Conservation (phyloP, 176 grass and related monocot genomes). For the Thalia dealbata region DNA sequence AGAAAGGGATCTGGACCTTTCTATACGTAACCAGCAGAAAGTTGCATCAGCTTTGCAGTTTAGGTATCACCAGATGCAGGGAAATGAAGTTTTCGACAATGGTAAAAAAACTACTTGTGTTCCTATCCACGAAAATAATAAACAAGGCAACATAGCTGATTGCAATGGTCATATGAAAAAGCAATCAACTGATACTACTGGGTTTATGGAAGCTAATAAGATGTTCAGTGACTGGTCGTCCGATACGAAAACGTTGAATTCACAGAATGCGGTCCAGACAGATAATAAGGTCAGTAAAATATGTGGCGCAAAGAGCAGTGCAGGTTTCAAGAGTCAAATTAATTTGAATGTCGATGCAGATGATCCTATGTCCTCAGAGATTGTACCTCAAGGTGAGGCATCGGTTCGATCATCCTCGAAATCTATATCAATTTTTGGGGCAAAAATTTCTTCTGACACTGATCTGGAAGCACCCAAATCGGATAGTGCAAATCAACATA, state of each 20-base stretch:
- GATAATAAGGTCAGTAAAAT: not conserved
- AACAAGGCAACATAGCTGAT: conserved; percentile 13
- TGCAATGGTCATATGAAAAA: not conserved
- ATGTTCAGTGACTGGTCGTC: conserved; percentile 1
- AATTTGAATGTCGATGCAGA: conserved; percentile 55
- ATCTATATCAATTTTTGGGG: conserved; percentile 8
- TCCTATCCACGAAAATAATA: conserved; percentile 5
- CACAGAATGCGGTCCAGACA: conserved; percentile 11
- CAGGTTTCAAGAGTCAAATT: conserved; percentile 30
- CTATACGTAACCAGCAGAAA: not conserved
- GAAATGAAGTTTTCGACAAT: conserved; percentile 8
- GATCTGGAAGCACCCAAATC: not conserved
- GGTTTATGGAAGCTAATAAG: not conserved
- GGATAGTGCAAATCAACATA: conserved; percentile 6
- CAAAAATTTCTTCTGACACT: conserved; percentile 14
- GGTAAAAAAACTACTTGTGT: conserved; percentile 9
- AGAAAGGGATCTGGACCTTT: not conserved
- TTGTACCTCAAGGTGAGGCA: conserved; percentile 8
- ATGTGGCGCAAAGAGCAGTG: conserved; percentile 16
- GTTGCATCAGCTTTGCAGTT: not conserved
- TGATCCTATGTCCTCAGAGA: conserved; percentile 20
- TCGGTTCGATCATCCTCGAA: conserved; percentile 6
- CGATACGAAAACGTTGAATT: conserved; percentile 1
- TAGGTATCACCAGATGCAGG: not conserved
- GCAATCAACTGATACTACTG: not conserved